phyloP scores from a whole-genome alignment of 1,284 basidiomycete species.

The Microbotryum silenes-acaulis region DNA sequence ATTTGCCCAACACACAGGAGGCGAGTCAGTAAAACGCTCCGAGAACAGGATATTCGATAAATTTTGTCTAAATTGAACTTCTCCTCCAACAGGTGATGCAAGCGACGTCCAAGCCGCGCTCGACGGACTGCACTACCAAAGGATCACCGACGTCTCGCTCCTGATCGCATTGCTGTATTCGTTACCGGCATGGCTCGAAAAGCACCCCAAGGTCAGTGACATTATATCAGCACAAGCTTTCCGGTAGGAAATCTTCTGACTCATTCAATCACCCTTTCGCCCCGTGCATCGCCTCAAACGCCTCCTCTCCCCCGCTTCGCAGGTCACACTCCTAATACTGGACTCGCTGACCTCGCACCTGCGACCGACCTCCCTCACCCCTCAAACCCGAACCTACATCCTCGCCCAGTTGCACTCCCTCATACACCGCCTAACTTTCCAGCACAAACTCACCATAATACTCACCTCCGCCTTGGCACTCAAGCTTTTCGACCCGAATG shows the following conservation, averaged over 20 bases:
- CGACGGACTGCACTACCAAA: conserved; percentile 16
- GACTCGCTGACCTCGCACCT: conserved; percentile 24
- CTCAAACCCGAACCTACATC: conserved; percentile 1
- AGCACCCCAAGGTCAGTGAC: conserved; percentile 2
- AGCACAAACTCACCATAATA: background rate
- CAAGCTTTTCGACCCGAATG: conserved; percentile 23
- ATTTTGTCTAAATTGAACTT: too few relatives aligned
- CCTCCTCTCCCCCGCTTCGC: background rate
- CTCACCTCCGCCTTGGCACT: conserved; percentile 16
- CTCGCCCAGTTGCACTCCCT: conserved; percentile 6
- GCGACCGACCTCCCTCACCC: conserved; percentile 12
- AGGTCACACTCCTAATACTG: conserved; percentile 27
- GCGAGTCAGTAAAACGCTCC: too few relatives aligned
- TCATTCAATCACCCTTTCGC: background rate
- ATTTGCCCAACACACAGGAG: conserved; percentile 10
- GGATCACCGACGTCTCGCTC: conserved; percentile 20
- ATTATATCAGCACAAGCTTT: background rate
- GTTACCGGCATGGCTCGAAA: conserved; percentile 14
- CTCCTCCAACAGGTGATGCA: too few relatives aligned
- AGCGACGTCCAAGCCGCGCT: background rate
- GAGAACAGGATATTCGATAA: too few relatives aligned
- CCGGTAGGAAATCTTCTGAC: background rate
- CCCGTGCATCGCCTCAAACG: background rate
- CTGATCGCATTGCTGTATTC: conserved; percentile 18
- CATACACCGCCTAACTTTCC: too few relatives aligned